Base-by-base conservation (phyloP, 2,329 filamentous ascomycete genomes). In the Arthrobotrys pseudoclavata region DNA sequence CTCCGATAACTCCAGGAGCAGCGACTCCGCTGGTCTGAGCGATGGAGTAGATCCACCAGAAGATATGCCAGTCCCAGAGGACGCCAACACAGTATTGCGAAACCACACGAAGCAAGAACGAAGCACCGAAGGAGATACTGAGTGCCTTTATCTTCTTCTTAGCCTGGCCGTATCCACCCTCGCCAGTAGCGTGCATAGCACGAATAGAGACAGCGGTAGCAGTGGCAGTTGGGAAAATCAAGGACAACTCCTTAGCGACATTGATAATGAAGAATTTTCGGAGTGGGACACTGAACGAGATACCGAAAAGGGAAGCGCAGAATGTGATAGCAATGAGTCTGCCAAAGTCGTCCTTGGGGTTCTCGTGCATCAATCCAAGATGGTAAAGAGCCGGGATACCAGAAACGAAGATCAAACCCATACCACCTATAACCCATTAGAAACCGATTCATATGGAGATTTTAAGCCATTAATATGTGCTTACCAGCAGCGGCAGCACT, bases 241-340 rank as follows among this genome's bases (percentile, higher is more conserved):
- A 85, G 72, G 86, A 86, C 37, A 90, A 83, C 82, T 90, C 88
- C 6, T 88, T 85, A 1, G 88, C 88, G 12, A 90, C 88, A 74
- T 90, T 88, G 82, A 91, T 87, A 82, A 91, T 87, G 84, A 91
- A 91, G 84, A 91, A 91, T 81, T 89, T 90, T 74, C 89, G 88
- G n/a, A 90, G 82, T 83, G 74, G 50, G 45, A 60, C 53, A 31
- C 5, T 68, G 53, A 79, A 72, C 12, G 68, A 79, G 75, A 79
- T 89, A 64, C 87, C 87, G 80, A 90, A 89, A 82, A 89, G 89
- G 71, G 90, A 86, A 4, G 89, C 89, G 82, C 90, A 90, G 83
- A 89, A 89, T 7, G 87, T 88, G 76, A 88, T 88, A 53, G 89
- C 87, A 55, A 89, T 84, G 63, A 91, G 86, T 29, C 87, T 85